Base-by-base conservation (phyloP, 345 rosid species). In the Brassica napus region DNA sequence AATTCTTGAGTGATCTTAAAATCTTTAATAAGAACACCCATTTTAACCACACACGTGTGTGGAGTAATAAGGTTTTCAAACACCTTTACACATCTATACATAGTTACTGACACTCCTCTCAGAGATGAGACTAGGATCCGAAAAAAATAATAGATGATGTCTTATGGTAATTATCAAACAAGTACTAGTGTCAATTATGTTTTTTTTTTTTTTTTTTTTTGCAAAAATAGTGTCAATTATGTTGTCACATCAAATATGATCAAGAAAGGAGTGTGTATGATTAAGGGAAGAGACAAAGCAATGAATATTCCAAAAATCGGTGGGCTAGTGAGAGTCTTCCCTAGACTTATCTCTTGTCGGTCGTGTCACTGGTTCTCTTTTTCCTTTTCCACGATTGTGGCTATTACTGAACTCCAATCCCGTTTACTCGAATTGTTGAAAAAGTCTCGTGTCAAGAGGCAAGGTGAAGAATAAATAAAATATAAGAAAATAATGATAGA, bases 211-310 rank as follows among this genome's bases (percentile, higher is more conserved):
- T 18, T 18, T 18, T 18, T 18, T 18, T 18, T 18, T 18, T 18
- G 18, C 18, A 18, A 18, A 18, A 18, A 18, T 42, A 39, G 65
- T 68, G 10, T 67, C 31, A 68, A 14, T 18, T 18, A 30, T 42
- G 55, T 6, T n/a, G 69, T 31, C 74, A 39, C n/a, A 44, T 58
- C 68, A 4, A 4, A 65, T 21, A 64, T 52, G 54, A 66, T 21
- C 42, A 11, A 39, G 16, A 15, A 0, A 28, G 23, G 47, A 61
- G 74, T 57, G 57, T 49, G 57, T 42, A n/a, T 49, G 65, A 57
- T 3, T 55, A 10, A 35, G 65, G 47, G 64, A 59, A 71, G 66
- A 59, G 66, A 72, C 75, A 72, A 72, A 72, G 75, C 75, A 72
- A 72, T 72, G 57, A 72, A 72, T 72, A 72, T 59, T 16, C 49